A percentile compares a stretch with the other conserved stretches of the same genome.
Conservation (phyloP, 2,329 filamentous ascomycete species). For the Ophiostoma sp. region DNA sequence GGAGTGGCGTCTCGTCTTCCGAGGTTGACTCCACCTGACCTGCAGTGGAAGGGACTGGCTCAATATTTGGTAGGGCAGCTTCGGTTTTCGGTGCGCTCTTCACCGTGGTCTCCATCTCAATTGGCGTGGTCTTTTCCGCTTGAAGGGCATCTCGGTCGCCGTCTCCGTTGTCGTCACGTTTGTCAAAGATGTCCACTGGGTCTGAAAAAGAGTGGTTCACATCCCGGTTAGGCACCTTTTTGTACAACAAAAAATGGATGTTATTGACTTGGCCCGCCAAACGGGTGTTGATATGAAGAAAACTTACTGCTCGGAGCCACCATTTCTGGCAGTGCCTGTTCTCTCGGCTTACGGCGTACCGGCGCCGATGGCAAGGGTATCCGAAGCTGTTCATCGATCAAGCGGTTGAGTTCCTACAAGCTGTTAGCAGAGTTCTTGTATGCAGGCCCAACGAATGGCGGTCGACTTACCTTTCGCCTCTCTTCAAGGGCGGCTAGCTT, state of each 20-base stretch:
- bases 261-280: constrained; percentile 14
- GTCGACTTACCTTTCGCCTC: constrained; percentile 35
- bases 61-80: neutral
- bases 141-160: constrained; percentile 21
- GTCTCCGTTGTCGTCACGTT: constrained; percentile 19
- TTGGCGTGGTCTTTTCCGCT: neutral
- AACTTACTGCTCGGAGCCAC: constrained; percentile 21
- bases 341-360: constrained; percentile 31
- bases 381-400: constrained; percentile 45
- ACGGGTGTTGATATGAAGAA: neutral
- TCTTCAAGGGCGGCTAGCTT: constrained; percentile 40
- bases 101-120: neutral
- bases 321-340: neutral
- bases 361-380: constrained; percentile 37
- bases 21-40: neutral
- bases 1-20: neutral
- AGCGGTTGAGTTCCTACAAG: constrained; percentile 44
- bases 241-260: neutral
- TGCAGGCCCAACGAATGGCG: no score
- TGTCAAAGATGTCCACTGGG: constrained; percentile 11
- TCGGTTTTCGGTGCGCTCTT: neutral
- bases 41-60: neutral
- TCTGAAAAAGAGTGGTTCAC: neutral
- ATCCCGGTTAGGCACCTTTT: constrained; percentile 18
- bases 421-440: neutral